These are phyloP conservation scores for Arthrobotrys megalospora DNA, from an alignment of 2,329 filamentous ascomycete genomes.

Conservation along the genomic window DNA sequence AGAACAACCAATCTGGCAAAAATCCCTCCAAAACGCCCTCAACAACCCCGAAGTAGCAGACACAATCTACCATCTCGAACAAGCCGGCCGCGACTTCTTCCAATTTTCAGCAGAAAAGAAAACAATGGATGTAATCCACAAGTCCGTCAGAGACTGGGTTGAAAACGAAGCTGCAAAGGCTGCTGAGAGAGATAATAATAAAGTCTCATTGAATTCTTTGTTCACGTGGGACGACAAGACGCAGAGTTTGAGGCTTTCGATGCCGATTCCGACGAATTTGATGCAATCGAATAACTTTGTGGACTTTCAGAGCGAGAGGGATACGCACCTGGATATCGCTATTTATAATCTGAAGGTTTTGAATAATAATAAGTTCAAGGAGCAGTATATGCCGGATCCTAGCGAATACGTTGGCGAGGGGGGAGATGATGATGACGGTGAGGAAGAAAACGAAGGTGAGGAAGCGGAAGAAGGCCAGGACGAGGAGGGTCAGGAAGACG, in stretches of 20 bases:
- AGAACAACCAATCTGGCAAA: conserved; percentile 24
- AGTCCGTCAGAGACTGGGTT: conserved; percentile 59
- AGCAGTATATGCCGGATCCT: conserved; percentile 42
- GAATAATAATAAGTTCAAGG: conserved; percentile 48
- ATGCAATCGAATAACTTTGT: conserved; percentile 45
- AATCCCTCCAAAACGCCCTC: conserved; percentile 36
- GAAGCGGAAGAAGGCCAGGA: background rate
- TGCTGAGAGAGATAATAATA: conserved; percentile 45
- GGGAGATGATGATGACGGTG: background rate
- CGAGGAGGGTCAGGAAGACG: background rate
- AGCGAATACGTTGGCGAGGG: background rate
- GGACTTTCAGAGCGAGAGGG: conserved; percentile 56
- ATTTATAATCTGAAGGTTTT: conserved; percentile 41
- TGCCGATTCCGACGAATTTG: conserved; percentile 47
- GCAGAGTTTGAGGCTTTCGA: conserved; percentile 42
- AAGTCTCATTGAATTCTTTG: conserved; percentile 39
- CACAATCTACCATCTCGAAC: conserved; percentile 56
- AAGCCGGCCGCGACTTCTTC: conserved; percentile 58
- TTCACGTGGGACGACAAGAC: conserved; percentile 57
- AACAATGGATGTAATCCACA: conserved; percentile 57
- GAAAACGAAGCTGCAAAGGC: conserved; percentile 51
- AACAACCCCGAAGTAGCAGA: conserved; percentile 58
- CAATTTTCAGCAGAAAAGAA: conserved; percentile 54
- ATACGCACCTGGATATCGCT: conserved; percentile 49
- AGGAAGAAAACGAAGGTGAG: background rate